Percentiles rank a stretch among this genome's conserved stretches.
Conservation (phyloP, 2,329 filamentous ascomycete species). For the Metarhizium anisopliae region DNA sequence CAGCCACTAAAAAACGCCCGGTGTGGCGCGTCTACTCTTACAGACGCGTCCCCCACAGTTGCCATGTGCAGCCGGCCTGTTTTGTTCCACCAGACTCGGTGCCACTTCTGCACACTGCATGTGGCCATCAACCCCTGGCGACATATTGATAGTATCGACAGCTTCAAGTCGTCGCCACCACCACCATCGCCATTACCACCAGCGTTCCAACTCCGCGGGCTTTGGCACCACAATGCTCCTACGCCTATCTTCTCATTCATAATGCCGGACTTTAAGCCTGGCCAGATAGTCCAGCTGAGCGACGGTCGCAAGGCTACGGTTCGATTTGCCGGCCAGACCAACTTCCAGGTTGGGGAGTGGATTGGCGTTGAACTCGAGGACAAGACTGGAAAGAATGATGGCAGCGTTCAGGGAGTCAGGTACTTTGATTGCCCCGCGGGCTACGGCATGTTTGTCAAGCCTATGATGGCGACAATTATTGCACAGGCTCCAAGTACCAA, state of each 20-base stretch:
- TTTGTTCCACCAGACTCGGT: too few species aligned
- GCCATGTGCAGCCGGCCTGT: too few species aligned
- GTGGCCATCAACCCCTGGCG: background rate
- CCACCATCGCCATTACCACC: background rate
- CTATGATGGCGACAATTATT: slow-evolving; percentile 55
- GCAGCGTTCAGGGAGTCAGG: slow-evolving; percentile 74
- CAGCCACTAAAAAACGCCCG: background rate
- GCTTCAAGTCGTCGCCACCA: background rate
- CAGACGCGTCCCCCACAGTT: background rate
- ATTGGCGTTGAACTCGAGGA: slow-evolving; percentile 82
- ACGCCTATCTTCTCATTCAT: slow-evolving; percentile 18
- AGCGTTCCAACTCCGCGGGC: background rate
- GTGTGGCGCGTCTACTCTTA: background rate
- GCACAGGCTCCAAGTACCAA: slow-evolving; percentile 35
- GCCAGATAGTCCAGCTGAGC: slow-evolving; percentile 69
- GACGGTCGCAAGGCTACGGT: slow-evolving; percentile 71
- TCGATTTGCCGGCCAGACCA: slow-evolving; percentile 71
- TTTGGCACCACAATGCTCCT: slow-evolving; percentile 22
- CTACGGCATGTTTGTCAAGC: slow-evolving; percentile 75
- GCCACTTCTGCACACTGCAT: background rate
- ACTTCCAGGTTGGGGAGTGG: slow-evolving; percentile 78
- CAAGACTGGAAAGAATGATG: slow-evolving; percentile 84
- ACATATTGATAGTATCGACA: background rate
- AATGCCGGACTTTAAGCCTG: slow-evolving; percentile 52
- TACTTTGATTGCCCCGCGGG: slow-evolving; percentile 82